phyloP scores from a whole-genome alignment of 2,329 filamentous ascomycete genomes.

The Aspergillus sp. region DNA sequence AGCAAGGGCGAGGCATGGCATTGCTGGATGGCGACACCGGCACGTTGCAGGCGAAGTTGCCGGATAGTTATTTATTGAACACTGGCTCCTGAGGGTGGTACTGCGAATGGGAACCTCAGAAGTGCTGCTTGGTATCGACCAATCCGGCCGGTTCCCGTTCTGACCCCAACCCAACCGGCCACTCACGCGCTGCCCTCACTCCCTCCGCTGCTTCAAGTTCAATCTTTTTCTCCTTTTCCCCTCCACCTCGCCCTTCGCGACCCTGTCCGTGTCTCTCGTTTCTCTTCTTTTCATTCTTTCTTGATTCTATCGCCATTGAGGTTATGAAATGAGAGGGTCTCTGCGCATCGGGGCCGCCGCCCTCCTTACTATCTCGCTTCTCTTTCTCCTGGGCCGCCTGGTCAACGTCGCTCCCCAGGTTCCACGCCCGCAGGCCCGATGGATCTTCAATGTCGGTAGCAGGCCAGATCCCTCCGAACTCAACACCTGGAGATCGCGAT shows the following conservation, averaged over 20 bases:
- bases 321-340: constrained; percentile 27
- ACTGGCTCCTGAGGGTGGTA: no score
- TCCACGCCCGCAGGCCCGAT: constrained; percentile 24
- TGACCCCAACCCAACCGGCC: background rate
- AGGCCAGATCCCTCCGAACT: constrained; percentile 3
- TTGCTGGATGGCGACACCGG: no score
- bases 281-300: background rate
- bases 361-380: constrained; percentile 30
- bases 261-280: constrained; percentile 5
- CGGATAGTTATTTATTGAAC: no score
- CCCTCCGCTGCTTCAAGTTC: background rate
- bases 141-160: background rate
- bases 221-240: constrained; percentile 6
- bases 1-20: no score
- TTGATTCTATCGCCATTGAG: constrained; percentile 11
- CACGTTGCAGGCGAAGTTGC: no score
- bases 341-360: constrained; percentile 29
- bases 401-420: constrained; percentile 19
- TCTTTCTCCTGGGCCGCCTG: constrained; percentile 30
- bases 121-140: background rate
- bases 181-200: background rate
- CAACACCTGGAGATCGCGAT: constrained; percentile 6
- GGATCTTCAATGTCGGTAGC: constrained; percentile 25
- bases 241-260: background rate
- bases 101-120: no score